Conservation (phyloP, 768 basidiomycete genomes). For the Lactifluus volemus region DNA sequence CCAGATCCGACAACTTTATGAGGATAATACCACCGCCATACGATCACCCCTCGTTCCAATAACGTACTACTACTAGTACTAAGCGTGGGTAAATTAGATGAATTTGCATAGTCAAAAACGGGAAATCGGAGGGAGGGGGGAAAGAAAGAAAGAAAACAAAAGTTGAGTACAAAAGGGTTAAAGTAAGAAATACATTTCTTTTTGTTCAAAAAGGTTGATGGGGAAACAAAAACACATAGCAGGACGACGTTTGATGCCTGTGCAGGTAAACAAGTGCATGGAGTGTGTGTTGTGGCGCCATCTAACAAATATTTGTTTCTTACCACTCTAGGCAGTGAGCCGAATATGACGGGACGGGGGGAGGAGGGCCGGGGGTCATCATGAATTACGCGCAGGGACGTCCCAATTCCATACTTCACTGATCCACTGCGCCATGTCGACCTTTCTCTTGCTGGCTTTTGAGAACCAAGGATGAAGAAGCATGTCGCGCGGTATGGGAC, state of each 20-base stretch:
- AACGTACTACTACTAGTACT: no score
- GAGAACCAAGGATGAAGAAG: slow-evolving; percentile 72
- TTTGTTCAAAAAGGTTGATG: no score
- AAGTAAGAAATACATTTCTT: not conserved
- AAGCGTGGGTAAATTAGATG: not conserved
- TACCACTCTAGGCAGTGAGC: no score
- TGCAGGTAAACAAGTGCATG: no score
- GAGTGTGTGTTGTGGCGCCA: no score
- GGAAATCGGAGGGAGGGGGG: not conserved
- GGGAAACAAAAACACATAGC: not conserved
- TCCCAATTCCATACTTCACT: slow-evolving; percentile 66
- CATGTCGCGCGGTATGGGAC: slow-evolving; percentile 74
- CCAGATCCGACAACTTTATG: no score
- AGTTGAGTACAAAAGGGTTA: not conserved
- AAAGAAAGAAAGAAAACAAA: not conserved
- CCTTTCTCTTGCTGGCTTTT: slow-evolving; percentile 59
- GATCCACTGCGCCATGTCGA: slow-evolving; percentile 80
- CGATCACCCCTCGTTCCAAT: no score
- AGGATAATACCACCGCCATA: no score
- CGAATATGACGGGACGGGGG: not conserved
- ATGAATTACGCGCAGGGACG: not conserved
- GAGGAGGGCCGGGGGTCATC: no score
- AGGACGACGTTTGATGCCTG: not conserved
- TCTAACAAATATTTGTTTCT: no score
- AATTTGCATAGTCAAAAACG: not conserved